Base-by-base conservation (phyloP, 495 filamentous ascomycete genomes). In the Stereocaulon alpinum region DNA sequence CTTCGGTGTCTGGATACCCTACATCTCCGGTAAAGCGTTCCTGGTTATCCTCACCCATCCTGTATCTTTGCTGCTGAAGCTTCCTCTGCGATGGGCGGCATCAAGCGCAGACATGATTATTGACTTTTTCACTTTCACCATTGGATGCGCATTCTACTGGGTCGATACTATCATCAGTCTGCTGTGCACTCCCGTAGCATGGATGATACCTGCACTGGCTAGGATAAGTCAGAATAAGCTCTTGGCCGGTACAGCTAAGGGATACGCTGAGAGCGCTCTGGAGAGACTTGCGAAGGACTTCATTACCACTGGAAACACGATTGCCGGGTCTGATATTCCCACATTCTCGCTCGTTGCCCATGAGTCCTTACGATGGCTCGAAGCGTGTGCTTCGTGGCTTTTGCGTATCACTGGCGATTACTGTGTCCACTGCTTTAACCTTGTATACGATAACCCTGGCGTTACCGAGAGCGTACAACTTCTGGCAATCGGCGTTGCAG, bases 1-100 rank as follows among this genome's bases (percentile, higher is more conserved):
- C 24, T 67, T 86, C 58, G 90, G 89, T 10, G 82, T 97, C 47
- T 95, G 93, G 73, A 74, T 96, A 48, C 93, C 93, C 0, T 99
- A 97, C 70, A 82, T 94, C 32, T 83, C 85, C 65, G 93, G 93
- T 15, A 93, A 95, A 63, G 74, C 92, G 24, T 82, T 86, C 4
- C 77, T 97, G 40, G 82, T 93, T 61, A 72, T 87, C 24, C 61
- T 94, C 29, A 90, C 87, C 40, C 88, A 91, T 61, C 93, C 94
- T 5, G 71, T 88, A 22, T 74, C 82, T 18, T 74, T 86, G 22
- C 67, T 84, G 44, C 67, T 91, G 61, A 80, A 85, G 66, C 76
- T 91, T 20, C 86, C 89, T 6, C 76, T 92, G 27, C 80, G 80
- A 20, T 75, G 89, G 18, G 65, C 88, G 6, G 87, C 88, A 41